Base-by-base conservation (phyloP, 148 eudicot species). In the Vaccinium darrowii region DNA sequence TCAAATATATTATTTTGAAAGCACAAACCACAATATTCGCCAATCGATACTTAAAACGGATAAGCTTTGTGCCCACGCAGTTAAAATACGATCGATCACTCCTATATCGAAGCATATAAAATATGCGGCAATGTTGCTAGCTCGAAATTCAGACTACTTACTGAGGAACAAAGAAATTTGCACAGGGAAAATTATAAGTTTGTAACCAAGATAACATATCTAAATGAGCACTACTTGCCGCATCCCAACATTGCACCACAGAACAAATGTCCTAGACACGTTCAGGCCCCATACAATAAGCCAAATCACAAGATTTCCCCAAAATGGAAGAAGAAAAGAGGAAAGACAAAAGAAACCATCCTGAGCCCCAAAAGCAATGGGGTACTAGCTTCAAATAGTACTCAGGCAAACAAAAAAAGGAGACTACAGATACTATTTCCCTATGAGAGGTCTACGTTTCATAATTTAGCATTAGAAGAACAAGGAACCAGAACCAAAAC, bases 61-160 rank as follows among this genome's bases (percentile, higher is more conserved):
- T 47, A 73, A 83, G 79, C n/a, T 62, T 57, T 30, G 79, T 54
- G 10, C 53, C 51, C 47, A 82, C 27, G 33, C 84, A 27, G 14
- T 18, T 51, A 19, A 51, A 47, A 82, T 52, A 23, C 16, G n/a
- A 50, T 57, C 50, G 11, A 19, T 67, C 21, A 43, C 47, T 23
- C 51, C 51, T 43, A 80, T 18, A 50, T 25, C 71, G 18, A 69
- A 7, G 60, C 39, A 53, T 71, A 13, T 9, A 60, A 63, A 57
- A 9, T 27, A 58, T 43, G 83, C 33, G 7, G 25, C 56, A 47
- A 52, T 9, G 36, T 25, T 23, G 52, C 19, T 8, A 16, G 39
- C 75, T 43, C 50, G 7, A 9, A 81, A 43, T 81, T 39, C 73
- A 43, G 53, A 25, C 49, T 47, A 69, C 15, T 52, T 2, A 51